A percentile compares a stretch with the other conserved stretches of the same genome.
phyloP scores from a whole-genome alignment of 2,329 filamentous ascomycete species.

The Fusarium nurragi region DNA sequence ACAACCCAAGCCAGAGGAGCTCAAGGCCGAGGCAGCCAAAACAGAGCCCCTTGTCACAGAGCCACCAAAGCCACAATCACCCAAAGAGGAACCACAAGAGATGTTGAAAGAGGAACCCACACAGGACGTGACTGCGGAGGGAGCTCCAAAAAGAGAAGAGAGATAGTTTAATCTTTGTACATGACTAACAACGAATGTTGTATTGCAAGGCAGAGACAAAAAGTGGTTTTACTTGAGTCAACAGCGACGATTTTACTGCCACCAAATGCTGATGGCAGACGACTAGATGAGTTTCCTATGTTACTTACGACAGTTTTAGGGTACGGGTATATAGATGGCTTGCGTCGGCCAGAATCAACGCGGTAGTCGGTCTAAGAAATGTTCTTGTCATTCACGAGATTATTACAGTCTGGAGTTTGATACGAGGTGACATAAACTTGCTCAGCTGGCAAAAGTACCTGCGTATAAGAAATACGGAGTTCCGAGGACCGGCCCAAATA shows the following conservation, averaged over 20 bases:
- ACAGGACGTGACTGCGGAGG: neutral
- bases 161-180: neutral
- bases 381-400: constrained; percentile 7
- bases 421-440: neutral
- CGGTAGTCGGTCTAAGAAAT: constrained; percentile 3
- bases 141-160: constrained; percentile 1
- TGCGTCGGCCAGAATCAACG: constrained; percentile 2
- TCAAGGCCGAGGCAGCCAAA: neutral
- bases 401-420: neutral
- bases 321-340: constrained; percentile 11
- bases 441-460: constrained; percentile 2
- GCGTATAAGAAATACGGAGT: constrained; percentile 10
- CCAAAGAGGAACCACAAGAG: constrained; percentile 3
- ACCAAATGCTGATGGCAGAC: constrained; percentile 12
- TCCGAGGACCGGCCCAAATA: neutral
- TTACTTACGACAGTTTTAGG: constrained; percentile 19
- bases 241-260: constrained; percentile 6
- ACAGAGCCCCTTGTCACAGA: constrained; percentile 3
- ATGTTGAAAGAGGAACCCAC: neutral
- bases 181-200: neutral
- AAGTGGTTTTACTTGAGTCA: neutral
- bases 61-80: neutral
- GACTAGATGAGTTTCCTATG: constrained; percentile 35
- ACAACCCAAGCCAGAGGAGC: neutral
- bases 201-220: neutral